These are phyloP conservation scores for Spatholobus suberectus DNA, from an alignment of 306 rosid species.

Conservation along the genomic window DNA sequence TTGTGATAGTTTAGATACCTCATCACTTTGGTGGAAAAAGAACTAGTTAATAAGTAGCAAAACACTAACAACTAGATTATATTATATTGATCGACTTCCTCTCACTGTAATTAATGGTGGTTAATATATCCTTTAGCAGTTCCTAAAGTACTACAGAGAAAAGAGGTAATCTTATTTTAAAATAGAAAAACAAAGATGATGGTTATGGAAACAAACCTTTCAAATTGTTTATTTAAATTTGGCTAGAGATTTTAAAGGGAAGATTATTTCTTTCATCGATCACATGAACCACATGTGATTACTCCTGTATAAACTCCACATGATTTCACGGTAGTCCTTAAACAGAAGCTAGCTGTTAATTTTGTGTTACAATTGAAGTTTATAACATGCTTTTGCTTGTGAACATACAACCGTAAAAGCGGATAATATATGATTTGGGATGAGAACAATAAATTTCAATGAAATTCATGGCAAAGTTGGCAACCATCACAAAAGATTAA, in stretches of 20 bases:
- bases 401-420: conserved; percentile 6
- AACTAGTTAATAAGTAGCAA: neutral
- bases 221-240: neutral
- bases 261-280: neutral
- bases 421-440: neutral
- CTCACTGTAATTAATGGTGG: too few relatives aligned
- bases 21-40: neutral
- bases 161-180: too few relatives aligned
- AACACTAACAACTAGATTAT: neutral
- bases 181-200: too few relatives aligned
- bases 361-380: neutral
- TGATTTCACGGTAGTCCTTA: neutral
- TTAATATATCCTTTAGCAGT: too few relatives aligned
- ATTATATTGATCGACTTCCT: neutral
- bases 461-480: neutral
- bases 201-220: neutral
- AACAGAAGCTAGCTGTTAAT: neutral
- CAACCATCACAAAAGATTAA: neutral
- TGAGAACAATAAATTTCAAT: neutral
- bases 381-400: neutral
- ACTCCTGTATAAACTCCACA: neutral
- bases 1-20: neutral
- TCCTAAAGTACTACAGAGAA: too few relatives aligned
- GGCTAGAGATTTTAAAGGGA: neutral
- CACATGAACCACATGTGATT: neutral